These are phyloP conservation scores for Solanum aculeatissimum DNA, from an alignment of 305 asterid species.

Conservation along the genomic window DNA sequence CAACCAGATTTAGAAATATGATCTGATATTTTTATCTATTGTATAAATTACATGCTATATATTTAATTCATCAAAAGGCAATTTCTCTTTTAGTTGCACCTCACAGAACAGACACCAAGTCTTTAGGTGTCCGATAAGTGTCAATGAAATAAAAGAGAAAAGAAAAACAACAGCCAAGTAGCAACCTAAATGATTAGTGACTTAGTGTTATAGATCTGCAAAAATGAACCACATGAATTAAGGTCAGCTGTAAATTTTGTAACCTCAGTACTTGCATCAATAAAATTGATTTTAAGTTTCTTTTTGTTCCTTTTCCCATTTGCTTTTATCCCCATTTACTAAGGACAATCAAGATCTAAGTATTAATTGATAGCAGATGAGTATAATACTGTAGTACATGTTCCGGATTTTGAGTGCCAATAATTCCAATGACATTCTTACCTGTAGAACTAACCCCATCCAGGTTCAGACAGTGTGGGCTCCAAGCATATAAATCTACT, in stretches of 20 bases:
- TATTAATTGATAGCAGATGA: not conserved
- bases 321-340: not conserved
- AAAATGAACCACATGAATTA: not conserved
- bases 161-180: not conserved
- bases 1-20: not conserved
- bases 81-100: not conserved
- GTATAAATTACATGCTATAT: not conserved
- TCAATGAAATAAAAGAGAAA: not conserved
- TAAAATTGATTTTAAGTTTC: not conserved
- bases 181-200: not conserved
- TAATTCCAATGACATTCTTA: slow-evolving; percentile 9
- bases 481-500: slow-evolving; percentile 73
- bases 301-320: not conserved
- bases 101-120: not conserved
- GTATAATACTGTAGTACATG: not conserved
- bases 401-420: not conserved
- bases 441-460: slow-evolving; percentile 54
- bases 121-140: not conserved
- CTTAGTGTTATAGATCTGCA: not conserved
- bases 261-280: not conserved
- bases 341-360: not conserved
- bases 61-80: not conserved
- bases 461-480: slow-evolving; percentile 54
- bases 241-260: not conserved
- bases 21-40: not conserved